Conservation (phyloP, 2,329 filamentous ascomycete genomes). For the Fonsecaea pugnacius region DNA sequence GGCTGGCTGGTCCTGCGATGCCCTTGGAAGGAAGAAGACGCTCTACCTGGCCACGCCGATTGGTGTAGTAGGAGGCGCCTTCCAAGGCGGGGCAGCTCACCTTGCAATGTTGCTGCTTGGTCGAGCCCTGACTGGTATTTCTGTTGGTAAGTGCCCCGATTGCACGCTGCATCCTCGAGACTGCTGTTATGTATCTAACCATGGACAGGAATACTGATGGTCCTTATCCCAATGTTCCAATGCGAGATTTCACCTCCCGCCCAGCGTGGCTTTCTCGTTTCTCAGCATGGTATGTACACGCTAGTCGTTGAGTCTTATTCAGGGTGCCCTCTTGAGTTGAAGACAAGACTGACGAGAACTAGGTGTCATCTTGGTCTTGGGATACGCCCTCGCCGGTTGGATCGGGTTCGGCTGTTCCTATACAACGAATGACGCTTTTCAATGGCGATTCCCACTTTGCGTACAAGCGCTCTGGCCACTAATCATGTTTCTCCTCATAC, state of each 20-base stretch:
- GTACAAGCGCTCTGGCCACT: slow-evolving; percentile 18
- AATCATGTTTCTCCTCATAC: slow-evolving; percentile 47
- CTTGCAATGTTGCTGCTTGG: slow-evolving; percentile 27
- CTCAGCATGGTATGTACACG: slow-evolving; percentile 10
- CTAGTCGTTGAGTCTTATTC: too few species aligned
- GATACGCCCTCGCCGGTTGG: slow-evolving; percentile 17
- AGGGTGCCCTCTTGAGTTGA: too few species aligned
- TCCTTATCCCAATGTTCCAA: slow-evolving; percentile 16
- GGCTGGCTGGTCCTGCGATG: slow-evolving; percentile 15
- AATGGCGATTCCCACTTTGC: slow-evolving; percentile 22
- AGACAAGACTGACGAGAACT: too few species aligned
- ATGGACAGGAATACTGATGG: slow-evolving; percentile 4
- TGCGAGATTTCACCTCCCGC: slow-evolving; percentile 22
- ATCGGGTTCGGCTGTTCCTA: slow-evolving; percentile 20
- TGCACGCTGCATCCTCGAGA: too few species aligned
- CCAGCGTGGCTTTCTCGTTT: slow-evolving; percentile 22
- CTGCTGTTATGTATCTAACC: too few species aligned
- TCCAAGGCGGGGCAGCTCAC: slow-evolving; percentile 16
- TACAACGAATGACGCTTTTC: not conserved
- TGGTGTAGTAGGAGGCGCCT: slow-evolving; percentile 18
- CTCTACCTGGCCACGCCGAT: slow-evolving; percentile 41
- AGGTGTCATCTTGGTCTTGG: slow-evolving; percentile 12
- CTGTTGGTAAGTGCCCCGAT: not conserved
- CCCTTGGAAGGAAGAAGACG: slow-evolving; percentile 22
- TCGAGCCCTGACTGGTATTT: slow-evolving; percentile 9